Evolutionary conservation across 2,329 filamentous ascomycete genomes (phyloP).

Genomic region (Fusarium udum): DNA sequence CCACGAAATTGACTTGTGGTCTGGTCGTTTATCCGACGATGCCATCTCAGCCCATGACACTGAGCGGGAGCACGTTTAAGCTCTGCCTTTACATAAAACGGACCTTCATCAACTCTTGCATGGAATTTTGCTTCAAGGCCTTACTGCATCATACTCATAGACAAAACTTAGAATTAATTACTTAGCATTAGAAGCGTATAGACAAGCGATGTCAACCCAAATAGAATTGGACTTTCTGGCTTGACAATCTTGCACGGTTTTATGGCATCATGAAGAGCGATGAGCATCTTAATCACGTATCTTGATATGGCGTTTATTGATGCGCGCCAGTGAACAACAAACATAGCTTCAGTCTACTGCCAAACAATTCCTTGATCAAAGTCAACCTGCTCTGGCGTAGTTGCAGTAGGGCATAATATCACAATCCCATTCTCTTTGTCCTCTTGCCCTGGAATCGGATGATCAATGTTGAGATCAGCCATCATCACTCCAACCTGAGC

Average conservation of each 20-base stretch:
- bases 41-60: conserved; percentile 1
- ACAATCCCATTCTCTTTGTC: conserved; percentile 25
- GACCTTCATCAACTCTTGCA: too few relatives aligned
- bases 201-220: not conserved
- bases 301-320: not conserved
- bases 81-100: accelerated
- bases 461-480: conserved; percentile 6
- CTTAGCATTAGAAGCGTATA: not conserved
- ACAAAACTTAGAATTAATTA: not conserved
- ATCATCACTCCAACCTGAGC: conserved; percentile 5
- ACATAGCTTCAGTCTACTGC: not conserved
- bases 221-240: not conserved
- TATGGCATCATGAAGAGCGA: accelerated
- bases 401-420: conserved; percentile 12
- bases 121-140: accelerated
- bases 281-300: not conserved
- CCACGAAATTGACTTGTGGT: conserved; percentile 61
- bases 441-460: conserved; percentile 21
- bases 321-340: too few relatives aligned
- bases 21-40: conserved; percentile 29
- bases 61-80: not conserved
- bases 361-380: not conserved
- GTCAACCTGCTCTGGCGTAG: not conserved
- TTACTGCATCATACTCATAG: not conserved
- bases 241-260: accelerated